phyloP scores from a whole-genome alignment of 2,329 filamentous ascomycete genomes.

The Daldinia sp. region DNA sequence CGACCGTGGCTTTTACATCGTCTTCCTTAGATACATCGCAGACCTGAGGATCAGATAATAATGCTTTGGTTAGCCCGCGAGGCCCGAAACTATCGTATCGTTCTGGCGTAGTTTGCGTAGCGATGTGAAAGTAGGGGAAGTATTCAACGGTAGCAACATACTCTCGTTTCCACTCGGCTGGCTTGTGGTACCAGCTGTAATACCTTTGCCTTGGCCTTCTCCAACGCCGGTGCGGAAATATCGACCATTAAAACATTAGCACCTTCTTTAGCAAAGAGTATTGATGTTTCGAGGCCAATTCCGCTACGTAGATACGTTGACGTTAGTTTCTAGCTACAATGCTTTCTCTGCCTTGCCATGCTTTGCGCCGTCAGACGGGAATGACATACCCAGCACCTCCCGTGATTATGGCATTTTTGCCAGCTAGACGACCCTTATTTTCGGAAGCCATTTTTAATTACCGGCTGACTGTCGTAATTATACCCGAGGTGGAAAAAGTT shows the following conservation, averaged over 20 bases:
- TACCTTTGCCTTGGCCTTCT: slow-evolving; percentile 80
- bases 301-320: slow-evolving; percentile 66
- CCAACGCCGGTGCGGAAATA: slow-evolving; percentile 81
- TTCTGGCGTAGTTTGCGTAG: neutral
- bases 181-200: slow-evolving; percentile 76
- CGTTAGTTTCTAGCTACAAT: slow-evolving; percentile 25
- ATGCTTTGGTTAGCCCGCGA: slow-evolving; percentile 11
- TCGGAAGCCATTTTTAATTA: slow-evolving; percentile 45
- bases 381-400: slow-evolving; percentile 82
- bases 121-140: neutral
- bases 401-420: slow-evolving; percentile 79
- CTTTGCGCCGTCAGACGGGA: neutral
- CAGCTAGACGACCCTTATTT: slow-evolving; percentile 63
- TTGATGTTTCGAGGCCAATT: slow-evolving; percentile 91
- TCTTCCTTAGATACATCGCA: slow-evolving; percentile 89
- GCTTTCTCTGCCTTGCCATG: neutral
- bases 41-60: slow-evolving; percentile 48
- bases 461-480: neutral
- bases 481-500: neutral
- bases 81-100: neutral
- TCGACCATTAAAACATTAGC: slow-evolving; percentile 88
- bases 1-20: slow-evolving; percentile 80
- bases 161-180: slow-evolving; percentile 69
- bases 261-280: slow-evolving; percentile 90
- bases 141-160: slow-evolving; percentile 48